A percentile compares a stretch with the other conserved stretches of the same genome.
Conservation (phyloP, 768 basidiomycete genomes). For the Termitomyces sp. region DNA sequence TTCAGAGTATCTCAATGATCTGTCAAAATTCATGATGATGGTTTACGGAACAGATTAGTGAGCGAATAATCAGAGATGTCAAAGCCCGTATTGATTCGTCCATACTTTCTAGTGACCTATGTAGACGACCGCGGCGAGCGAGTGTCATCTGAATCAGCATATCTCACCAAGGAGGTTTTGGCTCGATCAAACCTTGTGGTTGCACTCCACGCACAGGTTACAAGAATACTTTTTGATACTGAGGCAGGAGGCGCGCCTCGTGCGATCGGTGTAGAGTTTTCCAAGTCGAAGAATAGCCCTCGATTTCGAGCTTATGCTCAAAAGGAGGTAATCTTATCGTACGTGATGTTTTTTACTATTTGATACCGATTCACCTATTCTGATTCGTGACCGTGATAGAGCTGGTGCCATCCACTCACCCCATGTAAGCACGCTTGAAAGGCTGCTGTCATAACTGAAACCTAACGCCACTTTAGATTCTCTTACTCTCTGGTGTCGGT, state of each 20-base stretch:
- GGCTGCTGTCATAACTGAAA: not conserved
- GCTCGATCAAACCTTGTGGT: slow-evolving; percentile 57
- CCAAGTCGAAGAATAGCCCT: slow-evolving; percentile 24
- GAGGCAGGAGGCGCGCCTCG: slow-evolving; percentile 24
- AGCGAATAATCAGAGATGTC: slow-evolving; percentile 1
- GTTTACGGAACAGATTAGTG: slow-evolving; percentile 21
- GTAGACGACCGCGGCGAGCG: slow-evolving; percentile 43
- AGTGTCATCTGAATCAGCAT: slow-evolving; percentile 56
- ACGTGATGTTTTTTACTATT: not conserved
- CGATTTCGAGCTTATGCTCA: slow-evolving; percentile 37
- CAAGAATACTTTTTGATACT: slow-evolving; percentile 42
- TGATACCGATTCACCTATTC: not conserved
- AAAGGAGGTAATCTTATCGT: slow-evolving; percentile 58
- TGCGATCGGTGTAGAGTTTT: slow-evolving; percentile 54
- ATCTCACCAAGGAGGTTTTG: slow-evolving; percentile 55
- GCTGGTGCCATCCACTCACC: slow-evolving; percentile 63
- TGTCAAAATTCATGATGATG: not conserved
- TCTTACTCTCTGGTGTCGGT: slow-evolving; percentile 77
- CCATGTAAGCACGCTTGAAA: slow-evolving; percentile 26
- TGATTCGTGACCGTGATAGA: slow-evolving; percentile 22
- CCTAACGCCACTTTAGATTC: slow-evolving; percentile 31
- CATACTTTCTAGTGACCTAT: slow-evolving; percentile 49
- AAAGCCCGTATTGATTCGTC: not conserved
- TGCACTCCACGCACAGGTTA: slow-evolving; percentile 44
- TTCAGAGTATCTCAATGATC: not conserved